Evolutionary conservation across 305 asterid species (phyloP), one percentile per base, ranked within the genome.

Genomic region (Fraxinus platypoda): DNA sequence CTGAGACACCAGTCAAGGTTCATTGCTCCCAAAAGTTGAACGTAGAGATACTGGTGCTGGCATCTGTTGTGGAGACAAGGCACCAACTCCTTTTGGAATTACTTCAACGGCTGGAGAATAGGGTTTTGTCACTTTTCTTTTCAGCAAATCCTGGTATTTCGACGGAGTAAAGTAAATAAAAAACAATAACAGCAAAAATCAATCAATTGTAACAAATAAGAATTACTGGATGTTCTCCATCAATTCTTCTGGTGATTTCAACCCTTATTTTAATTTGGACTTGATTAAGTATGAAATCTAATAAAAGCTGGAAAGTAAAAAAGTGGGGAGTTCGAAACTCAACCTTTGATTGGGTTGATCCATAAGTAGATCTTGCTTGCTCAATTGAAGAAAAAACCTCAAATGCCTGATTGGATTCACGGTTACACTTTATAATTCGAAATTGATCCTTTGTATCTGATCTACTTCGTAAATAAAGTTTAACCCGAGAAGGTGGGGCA

Each of bases 301-400:
- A 34, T 38, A 54, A n/a, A 33, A 75, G 84, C 80, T 38, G 78
- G 73, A 72, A 74, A 57, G 73, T 76, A 30, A 80, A 74, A 57
- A 74, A 73, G 30, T 74, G 79, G 31, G 31, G 78, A 80, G 77
- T 68, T 74, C 77, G 84, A 79, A 72, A 62, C 74, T 90, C 35
- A 59, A 97, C 99, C 98, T 84, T 90, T 38, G 94, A 83, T 23
- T 86, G 90, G 80, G 87, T 59, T 59, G 96, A 89, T 75, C 97
- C 91, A 82, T 97, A 95, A 62, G 94, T 86, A 74, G 90, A 91
- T 89, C 91, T 89, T 71, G 98, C 98, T 88, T 87, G 97, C 86
- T 94, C 98, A 8, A 97, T 89, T 31, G 98, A 89, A 77, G 95
- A 80, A 89, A 91, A 93, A 81, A 95, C 93, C 88, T 92, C 96